These are phyloP conservation scores for Trifolium pratense DNA, from an alignment of 306 rosid species.

Conservation along the genomic window DNA sequence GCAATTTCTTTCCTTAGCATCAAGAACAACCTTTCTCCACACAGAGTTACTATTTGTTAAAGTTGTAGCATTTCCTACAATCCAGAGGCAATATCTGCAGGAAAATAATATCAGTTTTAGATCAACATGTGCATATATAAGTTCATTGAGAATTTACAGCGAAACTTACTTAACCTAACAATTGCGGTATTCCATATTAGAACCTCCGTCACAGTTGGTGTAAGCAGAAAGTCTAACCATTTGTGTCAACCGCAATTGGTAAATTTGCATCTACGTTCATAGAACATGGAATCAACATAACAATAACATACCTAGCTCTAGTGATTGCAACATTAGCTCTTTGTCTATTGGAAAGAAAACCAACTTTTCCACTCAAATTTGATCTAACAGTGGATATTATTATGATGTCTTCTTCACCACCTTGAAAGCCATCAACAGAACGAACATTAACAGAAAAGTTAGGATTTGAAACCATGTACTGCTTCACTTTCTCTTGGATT, in stretches of 20 bases:
- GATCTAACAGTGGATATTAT: slow-evolving; percentile 52
- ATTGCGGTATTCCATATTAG: no score
- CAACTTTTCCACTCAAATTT: slow-evolving; percentile 48
- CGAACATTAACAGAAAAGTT: slow-evolving; percentile 57
- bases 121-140: background rate
- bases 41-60: slow-evolving; percentile 41
- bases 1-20: slow-evolving; percentile 54
- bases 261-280: no score
- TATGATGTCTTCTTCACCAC: slow-evolving; percentile 72
- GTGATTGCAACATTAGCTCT: slow-evolving; percentile 71
- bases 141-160: no score
- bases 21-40: slow-evolving; percentile 52
- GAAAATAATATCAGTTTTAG: no score
- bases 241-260: no score
- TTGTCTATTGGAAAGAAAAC: slow-evolving; percentile 59
- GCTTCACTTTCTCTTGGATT: slow-evolving; percentile 54
- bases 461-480: background rate
- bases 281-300: no score
- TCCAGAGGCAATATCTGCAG: slow-evolving; percentile 60
- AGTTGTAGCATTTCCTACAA: slow-evolving; percentile 59
- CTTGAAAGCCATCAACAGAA: slow-evolving; percentile 84
- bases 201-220: no score
- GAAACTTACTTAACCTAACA: no score
- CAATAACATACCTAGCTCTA: slow-evolving; percentile 56
- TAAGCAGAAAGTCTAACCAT: no score